A percentile compares a stretch with the other conserved stretches of the same genome.
These are phyloP conservation scores for Kwoniella sp. DNA, from an alignment of 768 basidiomycete genomes.

Conservation along the genomic window DNA sequence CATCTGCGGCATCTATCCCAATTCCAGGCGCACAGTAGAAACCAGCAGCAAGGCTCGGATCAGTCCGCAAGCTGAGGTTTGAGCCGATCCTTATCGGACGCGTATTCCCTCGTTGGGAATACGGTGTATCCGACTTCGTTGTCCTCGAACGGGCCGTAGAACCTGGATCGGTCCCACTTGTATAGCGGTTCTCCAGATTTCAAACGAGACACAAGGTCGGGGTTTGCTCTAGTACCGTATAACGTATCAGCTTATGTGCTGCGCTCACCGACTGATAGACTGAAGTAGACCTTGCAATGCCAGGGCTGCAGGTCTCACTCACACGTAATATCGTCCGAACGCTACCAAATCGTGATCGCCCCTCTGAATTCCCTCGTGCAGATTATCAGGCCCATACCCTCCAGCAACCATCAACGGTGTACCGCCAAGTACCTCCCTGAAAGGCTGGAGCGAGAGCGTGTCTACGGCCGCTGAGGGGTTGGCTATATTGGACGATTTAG, in stretches of 20 bases:
- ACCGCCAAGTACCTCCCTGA: conserved; percentile 29
- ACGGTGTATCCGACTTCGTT: conserved; percentile 51
- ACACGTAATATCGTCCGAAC: conserved; percentile 31
- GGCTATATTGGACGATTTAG: too few relatives aligned
- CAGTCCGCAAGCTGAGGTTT: conserved; percentile 22
- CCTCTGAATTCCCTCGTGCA: conserved; percentile 24
- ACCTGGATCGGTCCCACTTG: conserved; percentile 34
- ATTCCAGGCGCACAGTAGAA: not conserved
- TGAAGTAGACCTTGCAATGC: conserved; percentile 2
- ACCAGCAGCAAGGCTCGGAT: not conserved
- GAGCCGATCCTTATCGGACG: conserved; percentile 10
- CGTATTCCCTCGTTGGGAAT: conserved; percentile 23
- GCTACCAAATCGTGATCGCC: conserved; percentile 45
- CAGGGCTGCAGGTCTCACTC: too few relatives aligned
- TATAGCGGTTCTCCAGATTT: conserved; percentile 20
- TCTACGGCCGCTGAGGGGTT: not conserved
- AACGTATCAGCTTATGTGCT: not conserved
- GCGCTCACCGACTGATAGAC: not conserved
- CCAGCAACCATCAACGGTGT: conserved; percentile 48
- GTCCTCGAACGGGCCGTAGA: conserved; percentile 48
- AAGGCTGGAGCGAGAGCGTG: conserved; percentile 35
- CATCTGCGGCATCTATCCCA: not conserved
- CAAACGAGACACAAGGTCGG: conserved; percentile 23
- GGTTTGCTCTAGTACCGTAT: conserved; percentile 23
- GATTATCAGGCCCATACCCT: conserved; percentile 36